Conservation (phyloP, 768 basidiomycete species). For the Cytidiella melzeri region DNA sequence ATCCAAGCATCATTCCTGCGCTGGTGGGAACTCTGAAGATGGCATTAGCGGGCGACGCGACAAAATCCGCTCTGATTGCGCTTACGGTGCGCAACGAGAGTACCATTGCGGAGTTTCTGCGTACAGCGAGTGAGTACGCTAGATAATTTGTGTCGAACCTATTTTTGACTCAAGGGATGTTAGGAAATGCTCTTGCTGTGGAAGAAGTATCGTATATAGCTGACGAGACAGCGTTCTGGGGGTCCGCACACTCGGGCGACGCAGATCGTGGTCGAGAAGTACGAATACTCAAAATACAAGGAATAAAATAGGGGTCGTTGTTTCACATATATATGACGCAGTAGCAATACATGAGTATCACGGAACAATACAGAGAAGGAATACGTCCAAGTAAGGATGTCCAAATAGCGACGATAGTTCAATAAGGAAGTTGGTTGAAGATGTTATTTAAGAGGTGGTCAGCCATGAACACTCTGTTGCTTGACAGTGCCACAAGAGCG, state of each 20-base stretch:
- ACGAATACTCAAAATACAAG: constrained; percentile 37
- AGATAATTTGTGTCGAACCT: no score
- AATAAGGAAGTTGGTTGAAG: neutral
- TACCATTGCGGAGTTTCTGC: constrained; percentile 42
- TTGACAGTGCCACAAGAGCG: constrained; percentile 66
- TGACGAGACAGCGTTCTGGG: constrained; percentile 19
- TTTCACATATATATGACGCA: neutral
- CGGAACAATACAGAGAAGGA: neutral
- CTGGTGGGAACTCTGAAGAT: constrained; percentile 43
- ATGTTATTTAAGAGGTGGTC: neutral
- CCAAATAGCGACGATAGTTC: no score
- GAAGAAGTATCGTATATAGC: constrained; percentile 23
- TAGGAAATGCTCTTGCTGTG: constrained; percentile 17
- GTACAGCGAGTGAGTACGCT: constrained; percentile 15
- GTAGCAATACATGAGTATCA: neutral
- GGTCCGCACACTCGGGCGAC: constrained; percentile 12
- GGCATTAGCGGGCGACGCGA: constrained; percentile 18
- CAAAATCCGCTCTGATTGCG: constrained; percentile 35
- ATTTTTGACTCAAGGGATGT: no score
- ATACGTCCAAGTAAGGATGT: neutral
- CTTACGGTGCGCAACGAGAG: constrained; percentile 50
- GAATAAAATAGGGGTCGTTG: no score
- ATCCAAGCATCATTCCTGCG: constrained; percentile 53
- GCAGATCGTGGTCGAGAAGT: constrained; percentile 32
- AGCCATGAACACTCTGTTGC: constrained; percentile 13